These are phyloP conservation scores for Cyclotella baltica DNA, from an alignment of 108 stramenopile genomes.

Conservation along the genomic window DNA sequence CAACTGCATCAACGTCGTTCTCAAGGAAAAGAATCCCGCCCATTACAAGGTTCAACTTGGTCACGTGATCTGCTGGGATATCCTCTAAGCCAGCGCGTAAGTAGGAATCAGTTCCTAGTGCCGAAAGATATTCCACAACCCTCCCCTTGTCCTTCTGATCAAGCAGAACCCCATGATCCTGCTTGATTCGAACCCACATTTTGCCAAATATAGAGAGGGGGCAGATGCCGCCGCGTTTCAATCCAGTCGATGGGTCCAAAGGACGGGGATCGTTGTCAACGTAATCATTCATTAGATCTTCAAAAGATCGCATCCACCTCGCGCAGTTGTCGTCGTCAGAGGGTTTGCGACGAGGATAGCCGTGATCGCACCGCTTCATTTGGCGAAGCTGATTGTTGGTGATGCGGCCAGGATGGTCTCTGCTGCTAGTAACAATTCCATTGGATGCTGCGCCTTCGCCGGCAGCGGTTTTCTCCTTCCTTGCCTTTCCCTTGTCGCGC, in stretches of 20 bases:
- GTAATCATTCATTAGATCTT: not conserved
- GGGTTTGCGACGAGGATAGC: not conserved
- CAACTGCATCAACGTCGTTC: not conserved
- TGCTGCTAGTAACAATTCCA: no score
- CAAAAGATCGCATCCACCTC: not conserved
- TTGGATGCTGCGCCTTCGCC: no score
- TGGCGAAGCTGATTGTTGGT: not conserved
- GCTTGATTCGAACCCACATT: not conserved
- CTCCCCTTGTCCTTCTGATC: not conserved
- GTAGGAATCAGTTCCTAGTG: not conserved
- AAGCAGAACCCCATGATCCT: not conserved
- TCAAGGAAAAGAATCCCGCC: not conserved
- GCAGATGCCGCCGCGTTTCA: not conserved
- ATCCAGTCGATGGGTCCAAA: not conserved
- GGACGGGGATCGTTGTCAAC: not conserved
- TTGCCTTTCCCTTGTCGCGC: not conserved
- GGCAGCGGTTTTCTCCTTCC: not conserved
- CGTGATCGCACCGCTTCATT: not conserved
- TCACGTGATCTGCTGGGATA: not conserved
- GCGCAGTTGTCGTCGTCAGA: not conserved
- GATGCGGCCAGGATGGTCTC: not conserved
- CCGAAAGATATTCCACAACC: not conserved
- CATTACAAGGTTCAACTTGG: not conserved
- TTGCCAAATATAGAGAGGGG: not conserved
- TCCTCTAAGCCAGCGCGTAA: not conserved